These are phyloP conservation scores for Didymosphaeria variabile DNA, from an alignment of 2,329 filamentous ascomycete species.

Conservation along the genomic window DNA sequence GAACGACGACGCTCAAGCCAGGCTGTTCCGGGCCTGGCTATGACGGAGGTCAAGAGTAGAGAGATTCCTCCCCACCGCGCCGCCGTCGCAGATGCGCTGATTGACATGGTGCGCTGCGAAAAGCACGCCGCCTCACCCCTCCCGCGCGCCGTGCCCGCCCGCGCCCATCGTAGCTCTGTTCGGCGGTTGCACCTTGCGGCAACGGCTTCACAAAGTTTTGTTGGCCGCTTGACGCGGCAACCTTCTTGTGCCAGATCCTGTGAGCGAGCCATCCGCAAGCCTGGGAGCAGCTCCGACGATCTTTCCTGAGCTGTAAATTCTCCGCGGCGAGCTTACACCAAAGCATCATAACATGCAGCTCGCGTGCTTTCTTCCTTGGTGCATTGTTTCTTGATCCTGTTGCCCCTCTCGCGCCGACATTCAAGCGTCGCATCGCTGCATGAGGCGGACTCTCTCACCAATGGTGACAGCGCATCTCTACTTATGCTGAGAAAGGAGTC, in stretches of 20 bases:
- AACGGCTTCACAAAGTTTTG: neutral
- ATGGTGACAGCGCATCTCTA: neutral
- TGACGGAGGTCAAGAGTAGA: neutral
- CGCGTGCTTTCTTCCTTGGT: neutral
- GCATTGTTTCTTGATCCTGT: neutral
- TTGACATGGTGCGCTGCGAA: neutral
- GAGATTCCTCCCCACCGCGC: conserved; percentile 1
- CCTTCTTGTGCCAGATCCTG: neutral
- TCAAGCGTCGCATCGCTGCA: neutral
- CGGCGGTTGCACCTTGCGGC: neutral
- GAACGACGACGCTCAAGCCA: conserved; percentile 7
- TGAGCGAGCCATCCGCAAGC: neutral
- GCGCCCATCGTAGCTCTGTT: neutral
- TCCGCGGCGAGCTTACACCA: conserved; percentile 5
- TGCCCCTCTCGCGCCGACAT: neutral
- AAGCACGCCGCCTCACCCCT: neutral
- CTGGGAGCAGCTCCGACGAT: conserved; percentile 6
- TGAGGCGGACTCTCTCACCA: neutral
- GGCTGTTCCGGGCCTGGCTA: neutral
- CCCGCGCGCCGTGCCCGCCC: conserved; percentile 1
- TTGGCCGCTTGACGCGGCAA: conserved; percentile 5
- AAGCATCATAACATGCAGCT: neutral
- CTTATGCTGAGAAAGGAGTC: neutral
- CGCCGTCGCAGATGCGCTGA: neutral
- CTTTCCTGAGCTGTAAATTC: conserved; percentile 12